phyloP scores from a whole-genome alignment of 169 alveolate genomes.

The Eimeria nieschulzi region DNA sequence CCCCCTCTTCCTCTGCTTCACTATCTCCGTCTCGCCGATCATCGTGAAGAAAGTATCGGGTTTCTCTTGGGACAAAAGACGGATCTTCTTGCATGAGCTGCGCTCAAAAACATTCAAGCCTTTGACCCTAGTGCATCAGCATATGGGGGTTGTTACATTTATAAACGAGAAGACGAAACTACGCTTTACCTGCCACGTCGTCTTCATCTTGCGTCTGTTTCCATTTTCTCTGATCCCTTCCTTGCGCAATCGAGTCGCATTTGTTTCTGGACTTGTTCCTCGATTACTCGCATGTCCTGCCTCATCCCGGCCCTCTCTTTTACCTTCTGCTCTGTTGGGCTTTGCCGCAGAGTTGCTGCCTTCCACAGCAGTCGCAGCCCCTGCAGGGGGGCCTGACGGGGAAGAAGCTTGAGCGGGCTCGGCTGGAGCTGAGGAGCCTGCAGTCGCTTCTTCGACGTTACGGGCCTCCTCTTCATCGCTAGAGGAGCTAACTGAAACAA shows the following conservation, averaged over 20 bases:
- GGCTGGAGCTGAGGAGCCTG: conserved; percentile 4
- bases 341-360: background rate
- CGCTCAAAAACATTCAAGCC: background rate
- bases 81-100: conserved; percentile 72
- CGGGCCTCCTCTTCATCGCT: conserved; percentile 34
- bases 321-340: background rate
- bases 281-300: background rate
- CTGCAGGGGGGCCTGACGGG: background rate
- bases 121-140: background rate
- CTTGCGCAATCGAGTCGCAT: background rate
- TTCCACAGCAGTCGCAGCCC: conserved; percentile 11
- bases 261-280: background rate
- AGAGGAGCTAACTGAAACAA: conserved; percentile 22
- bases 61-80: conserved; percentile 64
- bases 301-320: background rate
- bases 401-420: background rate
- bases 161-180: background rate
- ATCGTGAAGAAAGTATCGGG: conserved; percentile 68
- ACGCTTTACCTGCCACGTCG: conserved; percentile 38
- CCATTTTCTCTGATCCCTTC: background rate
- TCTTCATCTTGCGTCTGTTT: background rate
- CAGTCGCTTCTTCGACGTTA: background rate
- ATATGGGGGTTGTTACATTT: background rate
- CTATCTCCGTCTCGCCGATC: conserved; percentile 54
- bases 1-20: background rate